Conservation (phyloP, 495 filamentous ascomycete species). For the Talaromyces ruber region DNA sequence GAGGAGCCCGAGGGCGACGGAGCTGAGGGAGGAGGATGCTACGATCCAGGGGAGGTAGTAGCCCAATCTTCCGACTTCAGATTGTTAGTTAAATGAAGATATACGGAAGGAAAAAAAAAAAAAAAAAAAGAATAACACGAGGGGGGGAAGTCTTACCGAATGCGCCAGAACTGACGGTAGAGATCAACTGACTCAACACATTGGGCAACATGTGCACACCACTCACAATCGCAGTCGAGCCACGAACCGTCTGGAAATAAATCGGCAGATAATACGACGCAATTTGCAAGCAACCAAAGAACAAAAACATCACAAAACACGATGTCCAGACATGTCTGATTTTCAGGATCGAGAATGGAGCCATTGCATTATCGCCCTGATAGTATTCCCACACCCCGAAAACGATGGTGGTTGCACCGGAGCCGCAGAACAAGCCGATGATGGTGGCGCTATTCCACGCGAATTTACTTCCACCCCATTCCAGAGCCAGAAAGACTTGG, state of each 20-base stretch:
- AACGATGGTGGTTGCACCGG: slow-evolving; percentile 8
- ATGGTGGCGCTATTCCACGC: slow-evolving; percentile 16
- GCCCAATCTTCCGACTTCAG: slow-evolving; percentile 29
- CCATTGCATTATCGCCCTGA: slow-evolving; percentile 3
- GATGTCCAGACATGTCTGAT: neutral
- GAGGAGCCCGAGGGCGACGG: slow-evolving; percentile 41
- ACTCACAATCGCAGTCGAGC: neutral
- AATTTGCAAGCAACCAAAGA: slow-evolving; percentile 27
- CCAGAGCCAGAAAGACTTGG: slow-evolving; percentile 21
- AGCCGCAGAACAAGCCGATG: slow-evolving; percentile 19
- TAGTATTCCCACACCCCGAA: slow-evolving; percentile 21
- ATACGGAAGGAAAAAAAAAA: no score
- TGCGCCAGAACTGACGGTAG: slow-evolving; percentile 35
- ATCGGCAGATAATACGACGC: slow-evolving; percentile 6
- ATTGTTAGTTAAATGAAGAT: no score
- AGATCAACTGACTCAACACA: slow-evolving; percentile 35
- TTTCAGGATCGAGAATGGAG: slow-evolving; percentile 1
- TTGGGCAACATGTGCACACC: slow-evolving; percentile 5
- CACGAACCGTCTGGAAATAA: slow-evolving; percentile 5
- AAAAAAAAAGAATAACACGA: no score
- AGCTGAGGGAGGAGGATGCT: slow-evolving; percentile 12
- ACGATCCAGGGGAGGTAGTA: slow-evolving; percentile 43
- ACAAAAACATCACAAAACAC: neutral
- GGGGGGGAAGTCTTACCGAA: slow-evolving; percentile 17
- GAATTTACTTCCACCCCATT: slow-evolving; percentile 17